These are phyloP conservation scores for Exophiala xenobiotica DNA, from an alignment of 2,329 filamentous ascomycete species.

Conservation along the genomic window DNA sequence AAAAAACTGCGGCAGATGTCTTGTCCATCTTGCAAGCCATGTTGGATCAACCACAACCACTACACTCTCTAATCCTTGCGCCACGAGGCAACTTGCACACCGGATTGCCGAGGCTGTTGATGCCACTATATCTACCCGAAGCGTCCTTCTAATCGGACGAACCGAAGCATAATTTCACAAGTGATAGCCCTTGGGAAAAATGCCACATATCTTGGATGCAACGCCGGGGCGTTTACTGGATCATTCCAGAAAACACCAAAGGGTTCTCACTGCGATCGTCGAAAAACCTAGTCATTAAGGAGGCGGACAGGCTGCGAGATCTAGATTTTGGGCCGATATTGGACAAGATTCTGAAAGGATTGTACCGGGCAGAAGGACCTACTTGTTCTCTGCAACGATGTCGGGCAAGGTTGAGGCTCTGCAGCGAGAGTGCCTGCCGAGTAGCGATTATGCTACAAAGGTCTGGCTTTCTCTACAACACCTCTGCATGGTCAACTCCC, in stretches of 20 bases:
- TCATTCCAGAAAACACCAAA: constrained; percentile 93
- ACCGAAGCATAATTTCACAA: constrained; percentile 95
- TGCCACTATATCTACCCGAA: constrained; percentile 78
- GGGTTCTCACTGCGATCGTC: constrained; percentile 81
- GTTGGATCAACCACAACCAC: constrained; percentile 78
- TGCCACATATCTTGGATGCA: constrained; percentile 88
- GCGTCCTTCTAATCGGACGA: constrained; percentile 85
- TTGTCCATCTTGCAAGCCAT: constrained; percentile 88
- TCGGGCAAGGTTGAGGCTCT: constrained; percentile 89
- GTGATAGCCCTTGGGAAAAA: constrained; percentile 91
- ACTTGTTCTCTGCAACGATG: constrained; percentile 92
- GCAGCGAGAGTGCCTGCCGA: constrained; percentile 81
- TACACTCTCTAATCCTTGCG: constrained; percentile 86
- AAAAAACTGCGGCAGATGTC: constrained; percentile 95
- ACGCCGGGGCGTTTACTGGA: constrained; percentile 87
- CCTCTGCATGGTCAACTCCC: constrained; percentile 89
- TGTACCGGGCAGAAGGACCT: constrained; percentile 74
- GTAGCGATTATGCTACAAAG: constrained; percentile 79
- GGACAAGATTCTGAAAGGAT: constrained; percentile 87
- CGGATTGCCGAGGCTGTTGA: constrained; percentile 90
- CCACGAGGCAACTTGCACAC: constrained; percentile 87
- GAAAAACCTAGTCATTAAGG: constrained; percentile 91
- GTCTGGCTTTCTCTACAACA: constrained; percentile 84
- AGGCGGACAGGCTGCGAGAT: constrained; percentile 87
- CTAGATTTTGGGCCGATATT: constrained; percentile 91